Evolutionary conservation across 2,329 filamentous ascomycete species (phyloP).

Genomic region (Ceratocystis variospora): DNA sequence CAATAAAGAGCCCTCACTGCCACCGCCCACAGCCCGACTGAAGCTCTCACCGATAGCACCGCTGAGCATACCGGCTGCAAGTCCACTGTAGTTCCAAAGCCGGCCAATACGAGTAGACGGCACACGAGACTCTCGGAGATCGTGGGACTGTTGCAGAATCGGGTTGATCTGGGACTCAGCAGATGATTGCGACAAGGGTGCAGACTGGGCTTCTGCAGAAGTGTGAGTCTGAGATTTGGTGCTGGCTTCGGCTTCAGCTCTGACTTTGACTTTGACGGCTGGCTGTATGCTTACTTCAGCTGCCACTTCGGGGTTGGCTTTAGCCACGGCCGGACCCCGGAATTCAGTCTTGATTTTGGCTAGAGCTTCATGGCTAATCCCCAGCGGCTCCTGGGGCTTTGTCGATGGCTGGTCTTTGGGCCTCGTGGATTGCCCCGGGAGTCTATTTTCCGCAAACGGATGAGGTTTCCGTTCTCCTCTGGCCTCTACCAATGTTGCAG

Average conservation of each 20-base stretch:
- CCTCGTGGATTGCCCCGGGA: conserved; percentile 13
- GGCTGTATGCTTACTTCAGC: background rate
- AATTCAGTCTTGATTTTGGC: background rate
- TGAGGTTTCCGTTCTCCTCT: conserved; percentile 15
- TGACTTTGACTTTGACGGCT: conserved; percentile 27
- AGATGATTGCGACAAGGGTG: background rate
- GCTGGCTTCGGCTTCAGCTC: conserved; percentile 31
- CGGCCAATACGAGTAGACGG: conserved; percentile 76
- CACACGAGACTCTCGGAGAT: conserved; percentile 77
- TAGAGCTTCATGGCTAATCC: background rate
- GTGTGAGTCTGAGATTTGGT: conserved; percentile 25
- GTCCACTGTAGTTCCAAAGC: conserved; percentile 86
- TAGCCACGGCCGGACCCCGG: background rate
- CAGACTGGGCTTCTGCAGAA: background rate
- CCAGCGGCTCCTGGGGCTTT: background rate
- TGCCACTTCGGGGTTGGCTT: background rate
- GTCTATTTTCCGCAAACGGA: conserved; percentile 17
- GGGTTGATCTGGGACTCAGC: conserved; percentile 11
- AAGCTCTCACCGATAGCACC: conserved; percentile 78
- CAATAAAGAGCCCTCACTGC: conserved; percentile 55
- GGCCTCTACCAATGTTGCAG: background rate
- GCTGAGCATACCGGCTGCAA: conserved; percentile 90
- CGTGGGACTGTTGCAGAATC: conserved; percentile 35
- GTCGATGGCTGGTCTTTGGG: background rate
- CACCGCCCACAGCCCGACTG: conserved; percentile 61